Base-by-base conservation (phyloP, 345 rosid genomes). In the Dipteronia dyeriana region DNA sequence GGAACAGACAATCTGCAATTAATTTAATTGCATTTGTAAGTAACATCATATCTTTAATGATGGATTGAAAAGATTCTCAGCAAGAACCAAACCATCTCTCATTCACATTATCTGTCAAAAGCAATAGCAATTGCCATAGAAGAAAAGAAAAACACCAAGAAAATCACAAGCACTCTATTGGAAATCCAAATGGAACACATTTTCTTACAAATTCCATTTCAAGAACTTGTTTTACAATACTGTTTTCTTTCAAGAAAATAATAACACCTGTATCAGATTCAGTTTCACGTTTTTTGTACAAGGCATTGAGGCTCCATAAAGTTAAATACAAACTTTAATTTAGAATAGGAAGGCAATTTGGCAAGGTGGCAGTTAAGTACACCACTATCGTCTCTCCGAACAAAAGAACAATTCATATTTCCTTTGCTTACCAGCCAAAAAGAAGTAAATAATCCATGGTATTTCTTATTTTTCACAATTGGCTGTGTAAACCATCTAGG, bases 261-360 rank as follows among this genome's bases (percentile, higher is more conserved):
- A 31, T 31, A 82, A 71, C 19, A 75, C 76, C 43, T 34, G 76
- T 66, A 79, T 71, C 81, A 59, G 70, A 78, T 76, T 71, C 81
- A 59, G 70, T 79, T 75, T 78, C 78, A 75, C 66, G 62, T 85
- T 79, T 79, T 45, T 9, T 85, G 77, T 81, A 86, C 89, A 86
- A 76, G 66, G 75, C 66, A 61, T 61, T 68, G 66, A 53, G 49
- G 49, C 65, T 70, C 53, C 14, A 19, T 31, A 25, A 31, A 70
- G 77, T 69, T 75, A 62, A 19, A 82, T 74, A 70, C 75, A 81
- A 70, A 83, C 73, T 75, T 59, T 20, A 39, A 66, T 22, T 56
- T 45, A 56, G 49, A 57, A 53, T 68, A 12, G 31, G 2, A 81
- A 76, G 43, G 51, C 41, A 64, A 59, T 70, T 70, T 34, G 29